phyloP scores from a whole-genome alignment of 768 basidiomycete genomes.

The Tubosaeta brunneosetosa region DNA sequence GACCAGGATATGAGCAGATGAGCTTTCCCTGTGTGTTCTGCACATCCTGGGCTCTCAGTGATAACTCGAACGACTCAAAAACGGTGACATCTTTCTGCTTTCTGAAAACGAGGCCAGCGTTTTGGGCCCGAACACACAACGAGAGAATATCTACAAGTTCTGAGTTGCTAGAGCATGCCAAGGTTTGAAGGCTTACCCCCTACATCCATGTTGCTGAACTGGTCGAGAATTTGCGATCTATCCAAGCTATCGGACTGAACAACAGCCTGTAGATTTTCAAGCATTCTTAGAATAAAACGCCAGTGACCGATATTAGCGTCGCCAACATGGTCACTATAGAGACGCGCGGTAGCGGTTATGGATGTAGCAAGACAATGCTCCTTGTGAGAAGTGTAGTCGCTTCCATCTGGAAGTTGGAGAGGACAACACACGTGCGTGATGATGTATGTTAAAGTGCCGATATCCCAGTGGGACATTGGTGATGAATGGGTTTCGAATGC shows the following conservation, averaged over 20 bases:
- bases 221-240: background rate
- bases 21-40: conserved; percentile 35
- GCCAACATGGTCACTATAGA: background rate
- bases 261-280: background rate
- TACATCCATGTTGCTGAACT: background rate
- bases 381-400: background rate
- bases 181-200: conserved; percentile 17
- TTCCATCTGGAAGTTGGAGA: background rate
- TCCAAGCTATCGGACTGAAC: background rate
- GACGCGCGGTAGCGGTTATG: background rate
- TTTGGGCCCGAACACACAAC: conserved; percentile 41
- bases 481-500: too few relatives aligned
- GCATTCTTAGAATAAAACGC: background rate
- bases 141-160: conserved; percentile 31
- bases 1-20: conserved; percentile 47
- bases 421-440: background rate
- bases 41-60: conserved; percentile 30
- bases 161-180: background rate
- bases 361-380: background rate
- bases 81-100: conserved; percentile 11
- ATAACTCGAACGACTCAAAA: conserved; percentile 36
- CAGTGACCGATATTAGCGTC: background rate
- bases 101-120: conserved; percentile 41
- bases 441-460: background rate
- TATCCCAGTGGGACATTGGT: too few relatives aligned